These are phyloP conservation scores for Licmophora abbreviata DNA, from an alignment of 108 stramenopile species.

Conservation along the genomic window DNA sequence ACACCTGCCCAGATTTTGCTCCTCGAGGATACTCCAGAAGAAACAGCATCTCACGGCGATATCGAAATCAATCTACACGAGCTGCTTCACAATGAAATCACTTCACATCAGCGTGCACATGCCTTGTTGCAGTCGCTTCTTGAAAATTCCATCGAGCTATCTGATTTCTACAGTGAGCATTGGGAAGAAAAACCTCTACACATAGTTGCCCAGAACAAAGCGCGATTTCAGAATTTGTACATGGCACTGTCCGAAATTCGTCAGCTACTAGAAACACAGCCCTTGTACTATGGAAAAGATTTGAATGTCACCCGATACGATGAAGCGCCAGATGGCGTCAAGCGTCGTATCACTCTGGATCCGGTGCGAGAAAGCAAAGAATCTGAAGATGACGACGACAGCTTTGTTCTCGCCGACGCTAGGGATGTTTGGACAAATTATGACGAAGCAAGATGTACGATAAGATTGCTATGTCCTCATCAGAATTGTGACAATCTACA, in stretches of 20 bases:
- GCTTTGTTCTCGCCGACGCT: slow-evolving; percentile 50
- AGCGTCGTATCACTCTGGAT: slow-evolving; percentile 68
- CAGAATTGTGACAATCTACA: slow-evolving; percentile 75
- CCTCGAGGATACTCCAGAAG: slow-evolving; percentile 10
- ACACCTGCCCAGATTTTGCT: slow-evolving; percentile 25
- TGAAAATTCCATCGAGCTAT: slow-evolving; percentile 32
- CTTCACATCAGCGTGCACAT: slow-evolving; percentile 47
- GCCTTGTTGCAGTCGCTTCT: slow-evolving; percentile 60
- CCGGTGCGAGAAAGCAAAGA: slow-evolving; percentile 13
- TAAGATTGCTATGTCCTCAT: slow-evolving; percentile 93
- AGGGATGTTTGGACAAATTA: slow-evolving; percentile 76
- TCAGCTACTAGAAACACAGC: slow-evolving; percentile 33
- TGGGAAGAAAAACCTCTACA: slow-evolving; percentile 85
- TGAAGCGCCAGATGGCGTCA: slow-evolving; percentile 59
- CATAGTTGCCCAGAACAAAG: slow-evolving; percentile 12
- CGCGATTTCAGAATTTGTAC: slow-evolving; percentile 43
- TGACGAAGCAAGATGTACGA: slow-evolving; percentile 68
- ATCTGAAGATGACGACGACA: slow-evolving; percentile 19
- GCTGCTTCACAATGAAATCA: slow-evolving; percentile 21
- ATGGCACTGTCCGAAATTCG: slow-evolving; percentile 48
- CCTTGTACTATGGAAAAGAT: slow-evolving; percentile 80
- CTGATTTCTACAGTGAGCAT: slow-evolving; percentile 62
- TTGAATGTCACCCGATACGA: slow-evolving; percentile 89
- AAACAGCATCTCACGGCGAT: slow-evolving; percentile 7
- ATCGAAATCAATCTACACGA: background rate